phyloP scores from a whole-genome alignment of 768 basidiomycete species.

The Amanita jacksonii region DNA sequence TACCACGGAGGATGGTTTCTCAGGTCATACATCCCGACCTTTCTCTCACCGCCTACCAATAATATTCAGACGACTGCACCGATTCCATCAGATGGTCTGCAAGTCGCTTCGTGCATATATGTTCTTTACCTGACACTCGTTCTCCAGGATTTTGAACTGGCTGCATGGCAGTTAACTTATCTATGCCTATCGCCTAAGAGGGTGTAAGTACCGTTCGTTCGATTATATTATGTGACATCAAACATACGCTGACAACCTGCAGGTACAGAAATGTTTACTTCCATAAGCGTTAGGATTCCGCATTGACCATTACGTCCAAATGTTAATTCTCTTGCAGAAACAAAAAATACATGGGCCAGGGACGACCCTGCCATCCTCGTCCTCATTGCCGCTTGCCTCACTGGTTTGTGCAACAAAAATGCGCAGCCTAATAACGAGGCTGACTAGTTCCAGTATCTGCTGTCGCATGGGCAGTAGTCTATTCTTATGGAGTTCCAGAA shows the following conservation, averaged over 20 bases:
- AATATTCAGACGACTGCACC: conserved; percentile 70
- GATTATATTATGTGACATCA: conserved; percentile 1
- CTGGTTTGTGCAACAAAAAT: conserved; percentile 35
- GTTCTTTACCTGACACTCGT: not conserved
- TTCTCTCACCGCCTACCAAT: conserved; percentile 58
- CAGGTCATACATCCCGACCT: conserved; percentile 24
- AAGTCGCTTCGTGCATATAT: conserved; percentile 12
- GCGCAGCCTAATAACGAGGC: conserved; percentile 1
- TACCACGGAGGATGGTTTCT: conserved; percentile 30
- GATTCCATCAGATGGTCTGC: conserved; percentile 79
- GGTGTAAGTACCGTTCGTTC: conserved; percentile 63
- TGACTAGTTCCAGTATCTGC: conserved; percentile 52
- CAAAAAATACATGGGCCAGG: conserved; percentile 96
- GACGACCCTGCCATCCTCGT: conserved; percentile 95
- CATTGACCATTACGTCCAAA: not conserved
- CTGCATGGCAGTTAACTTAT: conserved; percentile 93
- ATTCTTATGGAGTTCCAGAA: conserved; percentile 49
- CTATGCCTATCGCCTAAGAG: conserved; percentile 84
- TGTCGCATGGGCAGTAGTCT: conserved; percentile 79
- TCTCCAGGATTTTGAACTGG: conserved; percentile 87
- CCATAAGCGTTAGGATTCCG: conserved; percentile 68
- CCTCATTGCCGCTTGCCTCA: conserved; percentile 70
- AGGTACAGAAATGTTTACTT: conserved; percentile 97
- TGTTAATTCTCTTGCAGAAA: conserved; percentile 44
- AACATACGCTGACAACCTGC: conserved; percentile 10